Conservation (phyloP, 148 eudicot species). For the Rhododendron molle region DNA sequence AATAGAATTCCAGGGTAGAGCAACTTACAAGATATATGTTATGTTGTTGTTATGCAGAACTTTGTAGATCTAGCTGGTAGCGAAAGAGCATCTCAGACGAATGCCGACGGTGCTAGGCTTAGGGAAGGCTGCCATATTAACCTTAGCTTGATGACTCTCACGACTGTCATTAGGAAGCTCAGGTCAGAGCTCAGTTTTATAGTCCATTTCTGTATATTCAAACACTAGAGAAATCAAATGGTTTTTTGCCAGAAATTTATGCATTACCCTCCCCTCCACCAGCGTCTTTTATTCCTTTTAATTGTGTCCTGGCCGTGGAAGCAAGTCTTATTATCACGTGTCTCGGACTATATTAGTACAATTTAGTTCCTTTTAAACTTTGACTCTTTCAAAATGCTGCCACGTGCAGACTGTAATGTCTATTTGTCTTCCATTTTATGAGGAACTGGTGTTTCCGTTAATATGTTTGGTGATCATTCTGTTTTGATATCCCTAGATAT, state of each 20-base stretch:
- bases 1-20: neutral
- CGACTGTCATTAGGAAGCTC: conserved; percentile 92
- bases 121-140: conserved; percentile 98
- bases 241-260: neutral
- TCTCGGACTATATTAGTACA: neutral
- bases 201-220: neutral
- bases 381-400: neutral
- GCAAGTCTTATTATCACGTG: neutral
- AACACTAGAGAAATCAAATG: neutral
- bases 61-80: conserved; percentile 98
- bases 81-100: conserved; percentile 93
- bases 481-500: neutral
- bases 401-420: neutral
- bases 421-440: neutral
- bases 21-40: neutral
- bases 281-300: neutral
- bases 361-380: neutral
- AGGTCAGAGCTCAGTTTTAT: conserved; percentile 40
- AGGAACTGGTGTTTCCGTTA: neutral
- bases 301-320: neutral
- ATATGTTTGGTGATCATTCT: neutral
- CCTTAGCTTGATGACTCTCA: conserved; percentile 91
- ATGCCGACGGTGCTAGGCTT: conserved; percentile 88
- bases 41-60: conserved; percentile 44
- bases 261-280: neutral